phyloP scores from a whole-genome alignment of 225 moss, liverwort and hornwort genomes.

The Thuidium tamariscinum region DNA sequence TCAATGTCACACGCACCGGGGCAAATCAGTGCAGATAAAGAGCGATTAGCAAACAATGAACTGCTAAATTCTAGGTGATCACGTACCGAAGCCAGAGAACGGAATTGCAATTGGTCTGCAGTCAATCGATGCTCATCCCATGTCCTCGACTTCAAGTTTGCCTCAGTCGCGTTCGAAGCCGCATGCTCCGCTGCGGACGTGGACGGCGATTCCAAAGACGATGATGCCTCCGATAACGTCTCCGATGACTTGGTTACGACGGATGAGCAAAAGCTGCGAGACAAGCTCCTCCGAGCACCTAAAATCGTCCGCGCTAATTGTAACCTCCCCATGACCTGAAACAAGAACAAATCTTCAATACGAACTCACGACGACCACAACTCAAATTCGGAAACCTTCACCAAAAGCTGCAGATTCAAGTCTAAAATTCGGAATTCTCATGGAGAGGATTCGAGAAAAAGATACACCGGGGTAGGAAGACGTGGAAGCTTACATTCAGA shows the following conservation, averaged over 20 bases:
- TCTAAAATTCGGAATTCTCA: neutral
- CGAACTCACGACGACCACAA: neutral
- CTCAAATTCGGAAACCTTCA: neutral
- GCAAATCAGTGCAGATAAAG: neutral
- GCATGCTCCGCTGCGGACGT: constrained; percentile 44
- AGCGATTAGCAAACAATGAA: neutral
- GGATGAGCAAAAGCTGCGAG: constrained; percentile 21
- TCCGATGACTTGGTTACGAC: neutral
- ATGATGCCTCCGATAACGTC: neutral
- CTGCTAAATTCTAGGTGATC: neutral
- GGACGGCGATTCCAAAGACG: constrained; percentile 9
- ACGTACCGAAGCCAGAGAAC: constrained; percentile 49
- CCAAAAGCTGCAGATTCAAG: neutral
- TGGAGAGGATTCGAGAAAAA: neutral
- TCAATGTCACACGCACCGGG: neutral
- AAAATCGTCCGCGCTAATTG: constrained; percentile 12
- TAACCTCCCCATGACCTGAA: constrained; percentile 23
- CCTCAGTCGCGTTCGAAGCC: constrained; percentile 8
- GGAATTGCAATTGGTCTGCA: constrained; percentile 51
- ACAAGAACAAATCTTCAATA: neutral
- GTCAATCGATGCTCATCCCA: constrained; percentile 69
- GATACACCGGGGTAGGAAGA: neutral
- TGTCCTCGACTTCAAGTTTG: constrained; percentile 33
- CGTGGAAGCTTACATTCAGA: neutral
- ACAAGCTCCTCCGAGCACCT: neutral